Base-by-base conservation (phyloP, 164 flowering plant genomes). In the Magnolia kwangsiensis region DNA sequence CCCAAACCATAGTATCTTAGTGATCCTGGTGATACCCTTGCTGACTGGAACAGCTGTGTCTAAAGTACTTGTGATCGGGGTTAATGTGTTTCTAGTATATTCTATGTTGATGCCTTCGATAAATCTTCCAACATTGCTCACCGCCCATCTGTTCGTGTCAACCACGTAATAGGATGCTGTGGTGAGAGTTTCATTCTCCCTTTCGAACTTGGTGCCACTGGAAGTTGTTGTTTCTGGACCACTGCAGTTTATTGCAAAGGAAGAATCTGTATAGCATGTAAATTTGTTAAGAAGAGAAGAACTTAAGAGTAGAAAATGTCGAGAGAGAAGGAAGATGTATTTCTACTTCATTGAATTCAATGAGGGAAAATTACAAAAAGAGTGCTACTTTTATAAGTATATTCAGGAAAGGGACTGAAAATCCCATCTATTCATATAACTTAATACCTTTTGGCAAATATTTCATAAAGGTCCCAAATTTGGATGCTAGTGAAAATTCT, bases 21-120 rank as follows among this genome's bases (percentile, higher is more conserved):
- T 27, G 96, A 91, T 66, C 92, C 90, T 66, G 92, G 89, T 55
- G 97, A 94, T 50, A 89, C 7, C 61, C 97, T 76, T 27, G 91
- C 81, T 11, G 91, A 85, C 81, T 88, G 93, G 82, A 87, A 89
- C 8, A 92, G 80, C 83, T 90, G 91, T 1, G 72, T 91, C 90
- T 69, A 82, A 75, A 16, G 92, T 90, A 75, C 76, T 82, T 74
- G 86, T 74, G 69, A 86, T 78, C 65, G 89, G 91, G 51, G 87
- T 55, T 20, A 55, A 51, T 21, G 85, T 80, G 63, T 13, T 23
- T 13, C 6, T 59, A 10, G 65, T 84, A 72, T 86, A 92, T 23
- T 21, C n/a, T 29, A 87, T 80, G 79, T 80, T 80, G 29, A 29
- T 79, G 67, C 63, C 85, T 1, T 80, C 92, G 21, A 81, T 16